Evolutionary conservation across 179 eudicot species (phyloP), one percentile per base, ranked within the genome.

Genomic region (Amaranthus tricolor): DNA sequence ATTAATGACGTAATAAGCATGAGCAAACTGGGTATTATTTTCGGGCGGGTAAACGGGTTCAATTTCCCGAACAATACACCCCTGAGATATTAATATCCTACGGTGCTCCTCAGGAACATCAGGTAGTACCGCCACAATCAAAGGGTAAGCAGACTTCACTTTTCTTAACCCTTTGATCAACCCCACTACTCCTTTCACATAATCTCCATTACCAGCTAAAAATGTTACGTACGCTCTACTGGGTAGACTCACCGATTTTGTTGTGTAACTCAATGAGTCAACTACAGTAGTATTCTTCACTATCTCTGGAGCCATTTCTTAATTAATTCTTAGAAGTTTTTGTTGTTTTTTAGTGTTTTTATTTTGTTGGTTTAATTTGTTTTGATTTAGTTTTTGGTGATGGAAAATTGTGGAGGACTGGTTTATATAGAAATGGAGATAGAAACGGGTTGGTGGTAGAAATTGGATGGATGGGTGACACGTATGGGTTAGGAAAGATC

Each of bases 91-190:
- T 52, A 90, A 54, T 5, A 81, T 11, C 19, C 73, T 80, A 62
- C 95, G 90, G 84, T 90, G 95, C 62, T 90, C 91, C 75, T 43
- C 81, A 66, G 91, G 91, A 0, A 88, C 91, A 69, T 90, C 91
- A 10, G 91, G 91, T 11, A 90, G 76, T 8, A 84, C 89, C 77
- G 90, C 95, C 76, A 90, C 95, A 9, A 88, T 80, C 5, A 90
- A 76, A 2, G 95, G 95, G 55, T 89, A 91, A 3, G 71, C 79
- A 0, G 87, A 7, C 62, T 85, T 85, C 0, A 84, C 89, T 80
- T 88, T 87, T 49, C 86, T 74, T 47, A 91, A 74, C 2, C 97
- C 94, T 78, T 90, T 91, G 43, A 91, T 89, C 19, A 91, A 68
- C 6, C 91, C 94, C 0, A 88, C 85, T 0, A 88, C 91, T 13